Evolutionary conservation across 495 filamentous ascomycete species (phyloP), one percentile per base, ranked within the genome.

Genomic region (Penicillium coffeae): DNA sequence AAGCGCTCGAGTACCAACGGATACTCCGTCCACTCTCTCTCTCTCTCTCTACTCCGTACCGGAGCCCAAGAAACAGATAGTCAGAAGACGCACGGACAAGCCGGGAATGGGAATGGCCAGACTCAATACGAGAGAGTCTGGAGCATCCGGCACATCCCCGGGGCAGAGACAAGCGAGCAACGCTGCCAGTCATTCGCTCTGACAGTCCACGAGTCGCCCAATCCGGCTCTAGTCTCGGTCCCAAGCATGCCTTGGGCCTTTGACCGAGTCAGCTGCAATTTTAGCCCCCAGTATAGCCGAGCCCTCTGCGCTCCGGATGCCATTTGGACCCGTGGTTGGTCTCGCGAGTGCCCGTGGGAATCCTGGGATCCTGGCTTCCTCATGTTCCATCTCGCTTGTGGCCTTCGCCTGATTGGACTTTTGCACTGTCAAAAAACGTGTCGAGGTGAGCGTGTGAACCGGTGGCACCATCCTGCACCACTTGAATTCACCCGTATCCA

Each of bases 81-180:
- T 43, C 41, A 43, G 44, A 37, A 38, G 16, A 12, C 34, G 54
- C 50, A 54, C 57, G 50, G 50, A 60, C 50, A n/a, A n/a, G 47
- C 25, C 15, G 27, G 42, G 32, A 41, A 43, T 43, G 10, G 25
- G 42, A 33, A 15, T 21, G 19, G 30, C 12, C 7, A 27, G 25
- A 35, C 34, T 34, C 42, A 58, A 58, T 58, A 58, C 55, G 55
- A 55, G 54, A 45, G 42, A 42, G 53, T 42, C 47, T 35, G 45
- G 42, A 42, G 35, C 14, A 15, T 40, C 34, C 44, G 21, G 33
- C 33, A 30, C 39, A 18, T 35, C 21, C 20, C 27, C 39, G 42
- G 10, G 58, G 58, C 38, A 58, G 54, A 48, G 54, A 42, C 54
- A 60, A 60, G 58, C 58, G 58, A 60, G 58, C 58, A 21, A 34